These are phyloP conservation scores for Boletus eberwhitei DNA, from an alignment of 768 basidiomycete species.

Conservation along the genomic window DNA sequence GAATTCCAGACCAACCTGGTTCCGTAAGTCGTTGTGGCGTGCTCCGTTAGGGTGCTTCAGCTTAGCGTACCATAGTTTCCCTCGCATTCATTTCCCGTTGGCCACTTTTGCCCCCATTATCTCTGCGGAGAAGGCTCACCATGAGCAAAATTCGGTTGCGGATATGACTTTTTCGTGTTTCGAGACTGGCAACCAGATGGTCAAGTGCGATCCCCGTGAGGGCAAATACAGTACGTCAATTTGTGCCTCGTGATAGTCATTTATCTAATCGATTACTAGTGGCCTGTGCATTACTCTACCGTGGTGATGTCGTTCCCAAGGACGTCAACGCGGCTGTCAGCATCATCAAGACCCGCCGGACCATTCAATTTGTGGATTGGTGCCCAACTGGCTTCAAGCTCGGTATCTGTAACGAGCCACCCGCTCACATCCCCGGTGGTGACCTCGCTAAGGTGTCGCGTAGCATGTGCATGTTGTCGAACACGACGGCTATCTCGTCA, in stretches of 20 bases:
- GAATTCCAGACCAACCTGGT: slow-evolving; percentile 99
- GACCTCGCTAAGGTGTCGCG: slow-evolving; percentile 75
- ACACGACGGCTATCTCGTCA: slow-evolving; percentile 67
- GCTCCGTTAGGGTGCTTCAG: background rate
- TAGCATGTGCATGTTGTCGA: slow-evolving; percentile 76
- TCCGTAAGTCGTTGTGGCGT: slow-evolving; percentile 56
- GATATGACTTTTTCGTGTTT: slow-evolving; percentile 96
- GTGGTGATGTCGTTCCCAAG: slow-evolving; percentile 77
- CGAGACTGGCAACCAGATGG: slow-evolving; percentile 76
- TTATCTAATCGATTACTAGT: slow-evolving; percentile 31
- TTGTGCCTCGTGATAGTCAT: background rate
- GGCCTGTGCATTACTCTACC: slow-evolving; percentile 69
- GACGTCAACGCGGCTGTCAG: slow-evolving; percentile 74
- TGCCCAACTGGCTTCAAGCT: slow-evolving; percentile 77
- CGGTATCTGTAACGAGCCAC: slow-evolving; percentile 77
- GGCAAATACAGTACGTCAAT: slow-evolving; percentile 65
- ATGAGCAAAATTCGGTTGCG: slow-evolving; percentile 96
- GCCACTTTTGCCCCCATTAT: slow-evolving; percentile 95
- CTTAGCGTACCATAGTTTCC: slow-evolving; percentile 58
- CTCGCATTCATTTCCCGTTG: slow-evolving; percentile 97
- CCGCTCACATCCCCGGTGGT: slow-evolving; percentile 70
- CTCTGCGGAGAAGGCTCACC: slow-evolving; percentile 89
- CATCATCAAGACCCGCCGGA: slow-evolving; percentile 74
- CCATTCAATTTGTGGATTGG: slow-evolving; percentile 79
- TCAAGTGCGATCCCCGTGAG: slow-evolving; percentile 75